Percentiles rank a stretch among this genome's conserved stretches.
phyloP scores from a whole-genome alignment of 306 rosid species.

The Quillaja saponaria region DNA sequence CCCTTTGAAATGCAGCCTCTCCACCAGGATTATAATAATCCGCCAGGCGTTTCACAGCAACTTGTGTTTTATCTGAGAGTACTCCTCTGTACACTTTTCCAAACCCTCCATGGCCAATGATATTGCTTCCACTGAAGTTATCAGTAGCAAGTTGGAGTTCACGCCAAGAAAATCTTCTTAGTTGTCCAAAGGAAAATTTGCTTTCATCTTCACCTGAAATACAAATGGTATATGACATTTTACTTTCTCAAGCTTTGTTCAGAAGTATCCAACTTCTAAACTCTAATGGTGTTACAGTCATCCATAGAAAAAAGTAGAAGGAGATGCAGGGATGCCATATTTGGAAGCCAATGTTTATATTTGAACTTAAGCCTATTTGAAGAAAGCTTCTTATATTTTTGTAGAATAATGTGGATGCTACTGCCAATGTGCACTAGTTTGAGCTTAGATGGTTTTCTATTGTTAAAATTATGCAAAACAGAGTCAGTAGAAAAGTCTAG shows the following conservation, averaged over 20 bases:
- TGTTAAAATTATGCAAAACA: background rate
- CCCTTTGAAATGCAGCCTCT: conserved; percentile 89
- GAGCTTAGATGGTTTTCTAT: conserved; percentile 1
- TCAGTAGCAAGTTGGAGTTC: conserved; percentile 86
- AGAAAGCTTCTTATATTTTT: conserved; percentile 1
- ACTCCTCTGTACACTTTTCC: conserved; percentile 92
- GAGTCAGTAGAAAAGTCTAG: background rate
- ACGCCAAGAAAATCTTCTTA: conserved; percentile 81
- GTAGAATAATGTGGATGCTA: background rate
- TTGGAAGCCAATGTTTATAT: background rate
- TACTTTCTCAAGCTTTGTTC: conserved; percentile 18
- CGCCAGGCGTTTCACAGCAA: conserved; percentile 83
- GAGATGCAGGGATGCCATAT: background rate
- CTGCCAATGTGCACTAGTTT: background rate
- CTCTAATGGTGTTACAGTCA: background rate
- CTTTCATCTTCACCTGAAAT: conserved; percentile 75
- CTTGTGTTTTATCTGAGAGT: conserved; percentile 63
- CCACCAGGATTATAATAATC: conserved; percentile 89
- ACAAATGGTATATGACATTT: conserved; percentile 3
- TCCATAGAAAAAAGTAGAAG: background rate
- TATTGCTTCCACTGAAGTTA: conserved; percentile 67
- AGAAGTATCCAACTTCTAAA: background rate
- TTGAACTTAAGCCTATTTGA: background rate
- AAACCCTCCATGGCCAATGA: conserved; percentile 98
- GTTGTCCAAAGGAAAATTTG: conserved; percentile 64